These are phyloP conservation scores for Phaeosphaeria sp. DNA, from an alignment of 2,329 filamentous ascomycete genomes.

Conservation along the genomic window DNA sequence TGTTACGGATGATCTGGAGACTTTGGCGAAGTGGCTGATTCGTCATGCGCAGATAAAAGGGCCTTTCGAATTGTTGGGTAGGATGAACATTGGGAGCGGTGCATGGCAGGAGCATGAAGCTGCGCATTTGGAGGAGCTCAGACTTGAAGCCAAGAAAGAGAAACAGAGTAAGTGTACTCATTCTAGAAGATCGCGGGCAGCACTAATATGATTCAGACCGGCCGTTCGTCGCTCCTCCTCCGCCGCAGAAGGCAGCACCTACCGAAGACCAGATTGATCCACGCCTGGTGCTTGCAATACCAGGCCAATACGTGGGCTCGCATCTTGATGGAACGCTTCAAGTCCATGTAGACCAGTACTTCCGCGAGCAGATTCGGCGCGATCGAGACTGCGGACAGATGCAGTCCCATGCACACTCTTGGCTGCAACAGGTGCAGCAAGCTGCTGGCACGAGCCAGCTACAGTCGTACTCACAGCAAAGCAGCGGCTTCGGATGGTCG, in stretches of 20 bases:
- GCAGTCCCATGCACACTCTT: not conserved
- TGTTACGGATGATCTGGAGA: constrained; percentile 12
- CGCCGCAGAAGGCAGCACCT: not conserved
- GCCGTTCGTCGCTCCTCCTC: not conserved
- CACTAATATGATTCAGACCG: not conserved
- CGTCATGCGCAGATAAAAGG: constrained; percentile 20
- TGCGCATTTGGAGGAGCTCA: not conserved
- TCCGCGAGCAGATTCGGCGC: constrained; percentile 7
- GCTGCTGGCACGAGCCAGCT: not conserved
- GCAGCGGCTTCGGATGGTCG: not conserved
- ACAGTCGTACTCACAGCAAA: not conserved
- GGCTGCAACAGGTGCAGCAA: not conserved
- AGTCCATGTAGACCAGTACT: constrained; percentile 11
- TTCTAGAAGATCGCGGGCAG: not conserved
- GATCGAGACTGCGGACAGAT: not conserved
- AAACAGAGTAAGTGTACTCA: not conserved
- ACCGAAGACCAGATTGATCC: constrained; percentile 13
- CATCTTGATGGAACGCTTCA: constrained; percentile 3
- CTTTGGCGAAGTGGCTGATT: constrained; percentile 15
- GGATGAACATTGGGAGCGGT: constrained; percentile 9
- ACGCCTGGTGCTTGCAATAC: constrained; percentile 14
- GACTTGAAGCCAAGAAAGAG: not conserved
- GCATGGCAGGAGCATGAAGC: constrained; percentile 11
- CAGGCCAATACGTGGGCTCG: constrained; percentile 10
- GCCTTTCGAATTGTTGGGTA: constrained; percentile 14